Percentiles rank a stretch among this genome's conserved stretches.
Conservation (phyloP, 306 rosid genomes). For the Vigna angularis region DNA sequence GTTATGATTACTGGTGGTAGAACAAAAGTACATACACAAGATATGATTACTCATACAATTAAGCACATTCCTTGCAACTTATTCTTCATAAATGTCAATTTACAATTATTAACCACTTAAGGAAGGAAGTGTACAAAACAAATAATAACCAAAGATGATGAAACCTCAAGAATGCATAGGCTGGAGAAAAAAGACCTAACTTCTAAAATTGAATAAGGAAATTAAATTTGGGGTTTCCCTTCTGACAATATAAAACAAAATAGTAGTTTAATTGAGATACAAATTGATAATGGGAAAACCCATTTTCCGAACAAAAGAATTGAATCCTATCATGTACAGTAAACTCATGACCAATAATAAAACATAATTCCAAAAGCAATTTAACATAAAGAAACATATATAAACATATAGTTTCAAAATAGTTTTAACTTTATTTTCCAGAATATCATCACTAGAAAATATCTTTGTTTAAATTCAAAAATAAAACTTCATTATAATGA, state of each 20-base stretch:
- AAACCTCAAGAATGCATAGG: background rate
- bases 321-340: no score
- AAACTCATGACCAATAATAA: no score
- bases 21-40: background rate
- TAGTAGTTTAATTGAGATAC: no score
- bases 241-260: background rate
- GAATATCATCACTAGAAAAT: no score
- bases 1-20: background rate
- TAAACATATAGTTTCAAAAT: no score
- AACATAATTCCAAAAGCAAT: no score
- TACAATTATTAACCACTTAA: constrained; percentile 13
- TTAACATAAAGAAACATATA: no score
- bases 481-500: no score
- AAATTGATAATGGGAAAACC: no score
- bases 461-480: no score
- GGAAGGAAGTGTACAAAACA: constrained; percentile 1
- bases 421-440: no score
- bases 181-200: background rate
- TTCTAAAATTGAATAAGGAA: background rate
- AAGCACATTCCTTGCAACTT: constrained; percentile 27
- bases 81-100: constrained; percentile 22
- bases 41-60: background rate
- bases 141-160: background rate
- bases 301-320: no score
- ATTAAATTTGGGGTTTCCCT: background rate